These are phyloP conservation scores for Solanum rostratum DNA, from an alignment of 257 asterid genomes.

Conservation along the genomic window DNA sequence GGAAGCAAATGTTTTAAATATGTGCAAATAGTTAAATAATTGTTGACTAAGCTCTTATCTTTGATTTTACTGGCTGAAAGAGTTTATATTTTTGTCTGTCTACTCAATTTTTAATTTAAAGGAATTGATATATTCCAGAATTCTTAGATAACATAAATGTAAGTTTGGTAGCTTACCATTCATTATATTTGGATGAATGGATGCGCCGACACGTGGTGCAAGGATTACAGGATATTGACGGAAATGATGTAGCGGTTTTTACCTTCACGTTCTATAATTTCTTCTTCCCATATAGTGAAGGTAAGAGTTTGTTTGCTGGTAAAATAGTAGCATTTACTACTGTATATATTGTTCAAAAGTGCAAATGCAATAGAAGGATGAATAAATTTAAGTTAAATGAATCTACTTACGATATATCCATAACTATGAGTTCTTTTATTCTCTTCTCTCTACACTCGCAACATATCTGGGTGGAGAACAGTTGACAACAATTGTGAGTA, in stretches of 20 bases:
- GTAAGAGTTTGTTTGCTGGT: too few relatives aligned
- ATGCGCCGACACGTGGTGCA: too few relatives aligned
- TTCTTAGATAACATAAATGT: not conserved
- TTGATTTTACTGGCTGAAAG: not conserved
- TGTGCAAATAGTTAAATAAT: conserved; percentile 8
- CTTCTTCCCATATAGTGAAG: too few relatives aligned
- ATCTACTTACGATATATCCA: not conserved
- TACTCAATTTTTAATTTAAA: not conserved
- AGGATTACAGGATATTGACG: too few relatives aligned
- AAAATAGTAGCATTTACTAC: too few relatives aligned
- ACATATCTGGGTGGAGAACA: not conserved
- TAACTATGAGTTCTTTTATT: not conserved
- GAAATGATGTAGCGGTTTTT: too few relatives aligned
- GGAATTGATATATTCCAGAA: not conserved
- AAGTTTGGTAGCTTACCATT: too few relatives aligned
- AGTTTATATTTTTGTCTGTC: not conserved
- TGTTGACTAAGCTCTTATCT: not conserved
- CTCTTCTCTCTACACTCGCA: not conserved
- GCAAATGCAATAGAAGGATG: too few relatives aligned
- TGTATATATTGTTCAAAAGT: too few relatives aligned
- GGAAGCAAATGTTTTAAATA: not conserved
- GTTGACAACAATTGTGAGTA: not conserved
- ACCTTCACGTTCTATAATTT: too few relatives aligned
- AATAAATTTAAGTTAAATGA: too few relatives aligned
- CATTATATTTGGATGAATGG: too few relatives aligned